Percentiles rank a stretch among this genome's conserved stretches.
Conservation (phyloP, 208 protist species). For the Crithidia sp. region DNA sequence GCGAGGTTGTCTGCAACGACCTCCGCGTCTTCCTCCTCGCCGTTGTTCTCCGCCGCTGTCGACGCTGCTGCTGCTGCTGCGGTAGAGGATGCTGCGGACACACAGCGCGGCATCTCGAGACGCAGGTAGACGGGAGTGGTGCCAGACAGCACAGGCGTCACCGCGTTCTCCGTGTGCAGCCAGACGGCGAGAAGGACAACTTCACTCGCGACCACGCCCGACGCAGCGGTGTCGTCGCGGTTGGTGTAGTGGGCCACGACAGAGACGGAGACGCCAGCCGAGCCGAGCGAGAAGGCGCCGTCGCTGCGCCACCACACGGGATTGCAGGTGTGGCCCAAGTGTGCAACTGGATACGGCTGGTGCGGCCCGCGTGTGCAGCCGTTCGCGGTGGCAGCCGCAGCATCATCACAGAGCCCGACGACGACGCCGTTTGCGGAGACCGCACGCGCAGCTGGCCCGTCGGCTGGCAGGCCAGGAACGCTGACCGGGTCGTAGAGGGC, state of each 20-base stretch:
- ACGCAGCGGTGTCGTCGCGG: not conserved
- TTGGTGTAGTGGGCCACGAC: slow-evolving; percentile 23
- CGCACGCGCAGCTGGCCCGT: not conserved
- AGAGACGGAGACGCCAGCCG: slow-evolving; percentile 29
- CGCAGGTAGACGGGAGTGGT: slow-evolving; percentile 16
- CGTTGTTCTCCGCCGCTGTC: not conserved
- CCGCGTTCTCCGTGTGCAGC: slow-evolving; percentile 25
- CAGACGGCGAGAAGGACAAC: slow-evolving; percentile 20
- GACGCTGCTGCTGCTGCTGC: not conserved
- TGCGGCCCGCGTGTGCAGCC: slow-evolving; percentile 25
- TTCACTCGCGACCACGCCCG: too few relatives aligned
- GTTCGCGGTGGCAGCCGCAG: slow-evolving; percentile 24
- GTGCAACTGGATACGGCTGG: slow-evolving; percentile 17
- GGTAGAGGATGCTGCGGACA: too few relatives aligned
- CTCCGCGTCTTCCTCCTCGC: slow-evolving; percentile 11
- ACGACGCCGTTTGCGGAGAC: slow-evolving; percentile 27
- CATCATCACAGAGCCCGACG: slow-evolving; percentile 30
- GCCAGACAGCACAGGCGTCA: slow-evolving; percentile 3
- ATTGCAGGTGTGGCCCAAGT: slow-evolving; percentile 25
- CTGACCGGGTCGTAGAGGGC: slow-evolving; percentile 28
- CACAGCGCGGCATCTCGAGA: slow-evolving; percentile 21
- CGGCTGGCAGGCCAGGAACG: not conserved
- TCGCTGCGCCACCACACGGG: not conserved
- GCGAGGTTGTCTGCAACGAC: not conserved
- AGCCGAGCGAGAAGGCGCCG: not conserved